Evolutionary conservation across 2,329 filamentous ascomycete species (phyloP), one percentile per base, ranked within the genome.

Genomic region (Hypocrella siamensis): DNA sequence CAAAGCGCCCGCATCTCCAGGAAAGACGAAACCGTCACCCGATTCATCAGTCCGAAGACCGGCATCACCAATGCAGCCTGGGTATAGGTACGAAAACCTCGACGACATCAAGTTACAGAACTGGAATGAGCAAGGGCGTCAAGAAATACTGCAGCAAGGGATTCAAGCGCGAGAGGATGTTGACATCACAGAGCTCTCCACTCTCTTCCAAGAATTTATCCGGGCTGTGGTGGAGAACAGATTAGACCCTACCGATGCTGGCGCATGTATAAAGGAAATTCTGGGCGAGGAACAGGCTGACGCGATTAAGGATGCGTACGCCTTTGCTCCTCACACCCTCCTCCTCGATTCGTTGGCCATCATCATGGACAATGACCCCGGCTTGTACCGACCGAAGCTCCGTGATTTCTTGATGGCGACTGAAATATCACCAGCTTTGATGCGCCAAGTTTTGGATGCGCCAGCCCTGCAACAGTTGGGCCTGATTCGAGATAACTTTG

Each of bases 291-390:
- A 70, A 38, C 53, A 58, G 35, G 56, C 61, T 19, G 61, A 66
- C 32, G 59, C 64, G 33, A 58, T 64, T 40, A 57, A 64, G 36
- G 61, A 65, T 49, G 60, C 44, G 37, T 65, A 51, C 39, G 53
- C 53, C 19, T 70, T 80, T 40, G 73, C 80, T 45, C 59, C 74
- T 4, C 67, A 74, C 33, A 73, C 74, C 4, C 60, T 86, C 14
- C 90, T 96, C 46, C 69, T 93, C 39, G 86, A 93, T 53, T 81
- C 75, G 0, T 58, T 96, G 22, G 81, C 82, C 3, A 75, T 90
- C 36, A 67, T 90, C 33, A 70, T 80, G 37, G 82, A 92, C 33
- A 65, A 72, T 22, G 78, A 85, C 41, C 63, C 72, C 5, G 51
- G 50, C 3, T 48, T 60, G 1, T 62, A 60, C 32, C 57, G 54